Conservation (phyloP, 78 protist species). For the Isochrysis galbana region DNA sequence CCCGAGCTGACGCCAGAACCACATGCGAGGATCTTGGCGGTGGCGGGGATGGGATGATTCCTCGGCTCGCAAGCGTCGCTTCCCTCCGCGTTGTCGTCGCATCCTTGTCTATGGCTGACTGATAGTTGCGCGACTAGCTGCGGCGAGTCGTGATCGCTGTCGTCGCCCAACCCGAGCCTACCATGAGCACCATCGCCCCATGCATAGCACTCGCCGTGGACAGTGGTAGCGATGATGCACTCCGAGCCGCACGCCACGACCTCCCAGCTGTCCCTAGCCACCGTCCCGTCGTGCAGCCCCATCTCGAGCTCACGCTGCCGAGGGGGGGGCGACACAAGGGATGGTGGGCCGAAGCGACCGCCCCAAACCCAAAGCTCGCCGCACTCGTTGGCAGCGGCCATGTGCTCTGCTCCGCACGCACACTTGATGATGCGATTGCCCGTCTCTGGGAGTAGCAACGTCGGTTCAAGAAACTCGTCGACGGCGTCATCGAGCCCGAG, state of each 20-base stretch:
- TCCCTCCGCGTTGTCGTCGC: not conserved
- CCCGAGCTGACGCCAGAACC: not conserved
- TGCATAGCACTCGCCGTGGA: not conserved
- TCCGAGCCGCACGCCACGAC: slow-evolving; percentile 1
- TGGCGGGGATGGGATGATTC: too few relatives aligned
- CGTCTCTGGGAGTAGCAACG: not conserved
- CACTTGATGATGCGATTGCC: not conserved
- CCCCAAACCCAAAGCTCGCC: not conserved
- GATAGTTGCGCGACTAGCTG: not conserved
- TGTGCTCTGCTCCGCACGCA: not conserved
- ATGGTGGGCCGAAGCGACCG: not conserved
- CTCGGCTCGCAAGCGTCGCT: not conserved
- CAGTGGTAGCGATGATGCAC: not conserved
- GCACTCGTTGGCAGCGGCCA: not conserved
- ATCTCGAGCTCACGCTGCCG: not conserved
- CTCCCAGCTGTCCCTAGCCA: not conserved
- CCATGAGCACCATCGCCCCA: slow-evolving; percentile 13
- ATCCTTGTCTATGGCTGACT: not conserved
- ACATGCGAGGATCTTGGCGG: not conserved
- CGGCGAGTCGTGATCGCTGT: not conserved
- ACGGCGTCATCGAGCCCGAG: not conserved
- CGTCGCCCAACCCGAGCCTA: not conserved
- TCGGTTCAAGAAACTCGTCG: not conserved
- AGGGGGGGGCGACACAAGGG: not conserved
- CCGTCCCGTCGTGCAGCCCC: too few relatives aligned